These are phyloP conservation scores for Botrytis hyacinthi DNA, from an alignment of 2,329 filamentous ascomycete genomes.

Conservation along the genomic window DNA sequence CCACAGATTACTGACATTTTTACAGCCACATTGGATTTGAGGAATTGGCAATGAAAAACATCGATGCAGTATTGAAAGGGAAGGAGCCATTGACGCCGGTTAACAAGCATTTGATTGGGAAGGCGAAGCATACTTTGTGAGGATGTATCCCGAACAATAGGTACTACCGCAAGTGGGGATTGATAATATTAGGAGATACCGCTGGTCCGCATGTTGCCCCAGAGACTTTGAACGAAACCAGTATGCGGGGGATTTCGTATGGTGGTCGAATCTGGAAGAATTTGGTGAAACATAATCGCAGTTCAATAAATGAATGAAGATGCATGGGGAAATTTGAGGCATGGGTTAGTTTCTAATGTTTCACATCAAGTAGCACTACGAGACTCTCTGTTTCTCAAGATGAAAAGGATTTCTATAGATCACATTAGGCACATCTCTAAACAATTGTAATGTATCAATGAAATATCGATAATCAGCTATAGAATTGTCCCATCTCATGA, in stretches of 20 bases:
- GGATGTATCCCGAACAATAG: neutral
- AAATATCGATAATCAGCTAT: neutral
- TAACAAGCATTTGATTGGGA: conserved; percentile 33
- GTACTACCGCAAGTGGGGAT: neutral
- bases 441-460: neutral
- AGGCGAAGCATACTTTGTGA: conserved; percentile 10
- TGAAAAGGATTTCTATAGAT: neutral
- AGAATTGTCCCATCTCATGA: neutral
- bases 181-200: neutral
- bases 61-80: conserved; percentile 54
- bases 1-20: neutral
- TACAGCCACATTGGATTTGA: conserved; percentile 56
- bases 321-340: neutral
- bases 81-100: conserved; percentile 36
- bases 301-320: neutral
- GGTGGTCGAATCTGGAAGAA: neutral
- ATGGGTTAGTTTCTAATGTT: neutral
- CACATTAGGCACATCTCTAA: neutral
- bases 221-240: neutral
- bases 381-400: neutral
- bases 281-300: neutral
- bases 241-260: neutral
- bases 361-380: neutral
- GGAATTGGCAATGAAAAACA: conserved; percentile 64
- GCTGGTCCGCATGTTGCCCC: neutral